These are phyloP conservation scores for Suhomyces faveliae DNA, from an alignment of 805 yeast species.

Conservation along the genomic window DNA sequence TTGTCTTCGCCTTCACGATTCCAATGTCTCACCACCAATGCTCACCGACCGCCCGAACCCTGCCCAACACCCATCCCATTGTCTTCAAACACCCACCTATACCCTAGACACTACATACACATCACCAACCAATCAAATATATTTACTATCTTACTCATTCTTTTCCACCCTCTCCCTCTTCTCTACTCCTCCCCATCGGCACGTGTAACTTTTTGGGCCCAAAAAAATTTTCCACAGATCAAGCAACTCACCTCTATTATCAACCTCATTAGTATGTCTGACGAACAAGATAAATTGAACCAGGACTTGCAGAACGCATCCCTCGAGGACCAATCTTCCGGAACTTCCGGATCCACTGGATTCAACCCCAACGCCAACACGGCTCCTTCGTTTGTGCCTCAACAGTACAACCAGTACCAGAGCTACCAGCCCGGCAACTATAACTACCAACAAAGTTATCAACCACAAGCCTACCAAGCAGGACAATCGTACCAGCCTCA, in stretches of 20 bases:
- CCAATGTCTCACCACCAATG: too few species aligned
- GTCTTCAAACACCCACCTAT: too few species aligned
- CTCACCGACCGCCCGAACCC: too few species aligned
- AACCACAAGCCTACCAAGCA: conserved; percentile 13
- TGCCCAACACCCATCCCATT: too few species aligned
- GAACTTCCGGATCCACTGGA: neutral
- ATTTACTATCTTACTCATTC: neutral
- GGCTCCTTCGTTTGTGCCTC: conserved; percentile 51
- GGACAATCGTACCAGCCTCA: conserved; percentile 12
- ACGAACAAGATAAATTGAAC: conserved; percentile 23
- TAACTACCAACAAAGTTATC: conserved; percentile 18
- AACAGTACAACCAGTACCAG: conserved; percentile 18
- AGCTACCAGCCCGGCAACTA: conserved; percentile 10
- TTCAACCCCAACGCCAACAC: conserved; percentile 13
- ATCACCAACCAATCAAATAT: too few species aligned
- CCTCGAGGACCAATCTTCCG: conserved; percentile 25
- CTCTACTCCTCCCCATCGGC: neutral
- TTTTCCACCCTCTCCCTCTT: neutral
- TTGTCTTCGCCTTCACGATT: too few species aligned
- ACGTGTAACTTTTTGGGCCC: neutral
- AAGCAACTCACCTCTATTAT: neutral
- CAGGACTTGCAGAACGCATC: conserved; percentile 45
- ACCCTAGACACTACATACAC: too few species aligned
- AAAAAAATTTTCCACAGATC: conserved; percentile 3
- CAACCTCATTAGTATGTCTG: neutral